These are phyloP conservation scores for Castanospermum australe DNA, from an alignment of 306 rosid species.

Conservation along the genomic window DNA sequence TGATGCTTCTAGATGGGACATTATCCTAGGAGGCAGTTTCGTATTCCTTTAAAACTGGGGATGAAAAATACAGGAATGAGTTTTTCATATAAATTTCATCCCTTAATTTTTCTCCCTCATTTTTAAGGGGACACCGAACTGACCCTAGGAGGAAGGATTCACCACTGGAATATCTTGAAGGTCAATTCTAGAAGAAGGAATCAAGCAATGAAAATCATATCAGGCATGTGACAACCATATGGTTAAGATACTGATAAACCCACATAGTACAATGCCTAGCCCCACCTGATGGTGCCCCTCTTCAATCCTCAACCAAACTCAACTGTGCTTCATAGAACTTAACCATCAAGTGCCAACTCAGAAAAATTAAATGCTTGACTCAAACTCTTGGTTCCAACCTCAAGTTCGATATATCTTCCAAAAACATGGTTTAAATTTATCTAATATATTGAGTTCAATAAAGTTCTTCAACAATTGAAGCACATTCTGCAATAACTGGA, in stretches of 20 bases:
- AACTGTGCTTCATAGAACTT: background rate
- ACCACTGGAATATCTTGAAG: slow-evolving; percentile 6
- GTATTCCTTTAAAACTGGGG: too few species aligned
- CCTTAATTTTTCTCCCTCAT: too few species aligned
- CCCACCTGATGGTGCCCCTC: slow-evolving; percentile 27
- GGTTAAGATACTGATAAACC: slow-evolving; percentile 21
- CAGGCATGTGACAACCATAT: slow-evolving; percentile 22
- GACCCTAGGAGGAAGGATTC: background rate
- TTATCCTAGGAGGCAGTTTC: background rate
- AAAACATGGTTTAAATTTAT: background rate
- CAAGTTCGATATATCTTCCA: background rate
- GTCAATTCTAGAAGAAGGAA: slow-evolving; percentile 24
- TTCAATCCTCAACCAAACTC: slow-evolving; percentile 13
- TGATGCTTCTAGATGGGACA: slow-evolving; percentile 14
- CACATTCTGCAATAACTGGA: background rate
- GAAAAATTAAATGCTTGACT: background rate
- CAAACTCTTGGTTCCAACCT: background rate
- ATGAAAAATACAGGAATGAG: too few species aligned
- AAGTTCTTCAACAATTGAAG: background rate
- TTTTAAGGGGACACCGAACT: too few species aligned
- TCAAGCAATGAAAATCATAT: background rate
- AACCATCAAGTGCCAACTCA: background rate
- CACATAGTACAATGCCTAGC: slow-evolving; percentile 16
- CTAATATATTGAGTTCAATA: background rate
- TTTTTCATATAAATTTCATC: too few species aligned